Evolutionary conservation across 257 asterid species (phyloP).

Genomic region (Solanum sitiens): DNA sequence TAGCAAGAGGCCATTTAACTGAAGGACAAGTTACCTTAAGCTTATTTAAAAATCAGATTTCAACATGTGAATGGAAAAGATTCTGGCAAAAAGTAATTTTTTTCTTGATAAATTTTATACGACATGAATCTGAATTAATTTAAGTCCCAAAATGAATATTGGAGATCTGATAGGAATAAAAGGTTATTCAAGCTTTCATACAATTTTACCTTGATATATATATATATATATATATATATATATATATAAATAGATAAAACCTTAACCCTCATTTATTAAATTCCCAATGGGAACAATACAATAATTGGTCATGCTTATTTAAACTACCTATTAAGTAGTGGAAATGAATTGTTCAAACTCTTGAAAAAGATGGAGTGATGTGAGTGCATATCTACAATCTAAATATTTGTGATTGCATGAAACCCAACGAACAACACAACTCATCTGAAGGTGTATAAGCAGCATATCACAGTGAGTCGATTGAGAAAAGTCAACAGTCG

Average conservation of each 20-base stretch:
- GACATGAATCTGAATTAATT: background rate
- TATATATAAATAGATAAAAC: no score
- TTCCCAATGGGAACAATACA: background rate
- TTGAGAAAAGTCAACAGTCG: background rate
- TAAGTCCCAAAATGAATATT: background rate
- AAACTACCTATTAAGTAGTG: background rate
- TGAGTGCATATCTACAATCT: background rate
- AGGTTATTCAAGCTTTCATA: background rate
- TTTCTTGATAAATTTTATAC: background rate
- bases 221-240: no score
- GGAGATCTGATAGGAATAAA: background rate
- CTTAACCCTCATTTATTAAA: no score
- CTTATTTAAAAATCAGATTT: background rate
- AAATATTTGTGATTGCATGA: background rate
- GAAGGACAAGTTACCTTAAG: background rate
- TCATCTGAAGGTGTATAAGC: background rate
- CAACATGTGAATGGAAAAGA: background rate
- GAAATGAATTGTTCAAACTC: background rate
- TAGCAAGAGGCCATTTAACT: background rate
- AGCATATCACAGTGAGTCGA: background rate
- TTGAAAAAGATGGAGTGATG: background rate
- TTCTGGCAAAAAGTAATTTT: background rate
- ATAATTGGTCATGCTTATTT: no score
- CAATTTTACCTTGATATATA: background rate
- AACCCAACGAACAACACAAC: background rate